phyloP scores from a whole-genome alignment of 768 basidiomycete genomes.

The Kwoniella dendrophila region DNA sequence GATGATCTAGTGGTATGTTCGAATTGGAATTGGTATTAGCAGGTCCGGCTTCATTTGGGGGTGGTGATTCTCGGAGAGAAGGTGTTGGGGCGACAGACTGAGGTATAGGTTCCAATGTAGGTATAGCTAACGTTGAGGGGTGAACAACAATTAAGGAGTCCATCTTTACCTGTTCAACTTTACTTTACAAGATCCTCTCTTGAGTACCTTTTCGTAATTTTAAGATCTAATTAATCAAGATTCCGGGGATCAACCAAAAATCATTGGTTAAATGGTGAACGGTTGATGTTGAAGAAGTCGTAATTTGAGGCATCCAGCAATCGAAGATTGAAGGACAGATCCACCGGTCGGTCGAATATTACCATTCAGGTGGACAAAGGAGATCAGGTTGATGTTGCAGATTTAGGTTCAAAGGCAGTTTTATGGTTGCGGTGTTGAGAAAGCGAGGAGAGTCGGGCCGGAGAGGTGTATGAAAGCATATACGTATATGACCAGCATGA shows the following conservation, averaged over 20 bases:
- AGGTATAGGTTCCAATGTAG: slow-evolving; percentile 40
- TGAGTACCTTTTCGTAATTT: background rate
- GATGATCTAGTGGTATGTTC: too few relatives aligned
- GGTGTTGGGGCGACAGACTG: slow-evolving; percentile 41
- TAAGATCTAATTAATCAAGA: background rate
- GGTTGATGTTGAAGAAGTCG: background rate
- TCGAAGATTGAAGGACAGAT: background rate
- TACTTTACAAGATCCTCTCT: background rate
- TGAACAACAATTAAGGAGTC: slow-evolving; percentile 14
- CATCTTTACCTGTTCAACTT: slow-evolving; percentile 13
- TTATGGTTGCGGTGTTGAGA: too few relatives aligned
- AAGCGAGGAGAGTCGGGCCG: background rate
- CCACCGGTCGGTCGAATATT: background rate
- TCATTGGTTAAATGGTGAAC: background rate
- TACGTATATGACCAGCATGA: background rate
- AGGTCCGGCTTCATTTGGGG: slow-evolving; percentile 25
- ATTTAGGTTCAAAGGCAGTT: background rate
- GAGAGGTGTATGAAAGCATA: background rate
- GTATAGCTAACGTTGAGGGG: slow-evolving; percentile 34
- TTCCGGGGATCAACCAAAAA: too few relatives aligned
- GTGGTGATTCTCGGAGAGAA: slow-evolving; percentile 16
- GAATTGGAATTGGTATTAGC: slow-evolving; percentile 15
- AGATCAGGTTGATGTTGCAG: background rate
- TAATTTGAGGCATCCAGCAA: background rate
- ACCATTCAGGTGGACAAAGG: slow-evolving; percentile 5